phyloP scores from a whole-genome alignment of 202 grass and related monocot genomes.

The Zizania palustris region DNA sequence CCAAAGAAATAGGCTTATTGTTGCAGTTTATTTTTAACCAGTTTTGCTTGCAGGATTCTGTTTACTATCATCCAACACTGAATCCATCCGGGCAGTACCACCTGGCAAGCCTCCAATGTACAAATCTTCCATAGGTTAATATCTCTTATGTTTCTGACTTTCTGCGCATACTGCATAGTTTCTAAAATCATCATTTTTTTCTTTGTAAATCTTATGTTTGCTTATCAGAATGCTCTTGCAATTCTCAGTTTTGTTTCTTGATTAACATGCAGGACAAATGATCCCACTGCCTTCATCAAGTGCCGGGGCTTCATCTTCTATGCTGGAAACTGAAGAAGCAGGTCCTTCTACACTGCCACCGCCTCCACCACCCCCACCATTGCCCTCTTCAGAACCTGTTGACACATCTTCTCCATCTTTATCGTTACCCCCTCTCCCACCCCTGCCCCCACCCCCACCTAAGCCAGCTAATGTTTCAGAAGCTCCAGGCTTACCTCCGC shows the following conservation, averaged over 20 bases:
- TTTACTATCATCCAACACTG: constrained; percentile 94
- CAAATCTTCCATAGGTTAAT: constrained; percentile 90
- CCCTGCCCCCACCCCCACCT: constrained; percentile 64
- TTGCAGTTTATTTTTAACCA: constrained; percentile 41
- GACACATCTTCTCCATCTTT: constrained; percentile 55
- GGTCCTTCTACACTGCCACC: constrained; percentile 77
- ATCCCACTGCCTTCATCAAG: constrained; percentile 59
- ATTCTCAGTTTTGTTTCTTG: constrained; percentile 36
- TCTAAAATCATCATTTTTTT: constrained; percentile 3
- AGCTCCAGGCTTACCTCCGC: constrained; percentile 55
- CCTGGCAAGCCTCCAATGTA: constrained; percentile 99
- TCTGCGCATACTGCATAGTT: constrained; percentile 23
- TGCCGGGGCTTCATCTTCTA: constrained; percentile 69
- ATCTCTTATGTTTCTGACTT: not conserved
- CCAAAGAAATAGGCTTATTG: not conserved
- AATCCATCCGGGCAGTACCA: constrained; percentile 94
- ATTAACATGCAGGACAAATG: constrained; percentile 61
- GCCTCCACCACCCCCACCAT: constrained; percentile 75
- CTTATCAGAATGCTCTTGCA: constrained; percentile 4
- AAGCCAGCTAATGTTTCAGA: constrained; percentile 52
- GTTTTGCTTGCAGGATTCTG: constrained; percentile 77
- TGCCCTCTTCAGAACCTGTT: constrained; percentile 64
- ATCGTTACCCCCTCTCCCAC: constrained; percentile 41
- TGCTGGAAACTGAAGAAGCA: constrained; percentile 69
- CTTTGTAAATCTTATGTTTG: not conserved